Evolutionary conservation across 139 green algal species (phyloP).

Genomic region (Pycnococcus provasolii): DNA sequence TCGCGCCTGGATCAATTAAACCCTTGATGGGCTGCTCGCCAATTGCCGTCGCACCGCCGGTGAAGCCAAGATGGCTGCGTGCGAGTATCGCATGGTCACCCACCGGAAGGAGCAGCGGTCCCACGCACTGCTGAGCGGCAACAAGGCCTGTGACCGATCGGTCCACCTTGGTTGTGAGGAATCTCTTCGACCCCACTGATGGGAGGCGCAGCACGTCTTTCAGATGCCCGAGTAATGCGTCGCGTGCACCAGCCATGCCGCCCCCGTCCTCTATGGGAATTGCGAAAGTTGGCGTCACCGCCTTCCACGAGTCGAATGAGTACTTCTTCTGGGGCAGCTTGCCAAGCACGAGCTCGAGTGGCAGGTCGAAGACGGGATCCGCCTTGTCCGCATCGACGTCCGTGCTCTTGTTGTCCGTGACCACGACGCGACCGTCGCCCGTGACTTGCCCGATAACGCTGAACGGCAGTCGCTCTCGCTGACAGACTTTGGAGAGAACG

Average conservation of each 20-base stretch:
- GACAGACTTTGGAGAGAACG: slow-evolving; percentile 72
- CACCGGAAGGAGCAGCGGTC: slow-evolving; percentile 83
- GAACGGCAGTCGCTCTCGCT: slow-evolving; percentile 58
- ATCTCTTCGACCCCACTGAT: slow-evolving; percentile 87
- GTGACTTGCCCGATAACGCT: slow-evolving; percentile 83
- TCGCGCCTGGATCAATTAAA: slow-evolving; percentile 76
- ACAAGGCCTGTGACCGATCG: slow-evolving; percentile 82
- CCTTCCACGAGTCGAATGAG: slow-evolving; percentile 41
- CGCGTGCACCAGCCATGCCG: no score
- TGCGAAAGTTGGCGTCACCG: not conserved
- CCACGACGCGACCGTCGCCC: slow-evolving; percentile 70
- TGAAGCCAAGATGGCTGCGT: slow-evolving; percentile 48
- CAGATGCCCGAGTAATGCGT: slow-evolving; percentile 34
- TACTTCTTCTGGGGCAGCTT: slow-evolving; percentile 97
- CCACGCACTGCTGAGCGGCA: slow-evolving; percentile 92
- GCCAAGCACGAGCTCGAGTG: slow-evolving; percentile 93
- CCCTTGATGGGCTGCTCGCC: slow-evolving; percentile 93
- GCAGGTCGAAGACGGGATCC: slow-evolving; percentile 68
- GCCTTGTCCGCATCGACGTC: slow-evolving; percentile 31
- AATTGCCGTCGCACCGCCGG: slow-evolving; percentile 81
- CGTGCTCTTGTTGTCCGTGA: slow-evolving; percentile 52
- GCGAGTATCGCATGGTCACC: slow-evolving; percentile 84
- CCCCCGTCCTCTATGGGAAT: no score
- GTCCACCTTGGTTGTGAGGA: slow-evolving; percentile 98
- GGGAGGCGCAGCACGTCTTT: slow-evolving; percentile 75